Percentiles rank a stretch among this genome's conserved stretches.
Evolutionary conservation across 2,329 filamentous ascomycete genomes (phyloP).

Genomic region (Fragosphaeria purpurea): DNA sequence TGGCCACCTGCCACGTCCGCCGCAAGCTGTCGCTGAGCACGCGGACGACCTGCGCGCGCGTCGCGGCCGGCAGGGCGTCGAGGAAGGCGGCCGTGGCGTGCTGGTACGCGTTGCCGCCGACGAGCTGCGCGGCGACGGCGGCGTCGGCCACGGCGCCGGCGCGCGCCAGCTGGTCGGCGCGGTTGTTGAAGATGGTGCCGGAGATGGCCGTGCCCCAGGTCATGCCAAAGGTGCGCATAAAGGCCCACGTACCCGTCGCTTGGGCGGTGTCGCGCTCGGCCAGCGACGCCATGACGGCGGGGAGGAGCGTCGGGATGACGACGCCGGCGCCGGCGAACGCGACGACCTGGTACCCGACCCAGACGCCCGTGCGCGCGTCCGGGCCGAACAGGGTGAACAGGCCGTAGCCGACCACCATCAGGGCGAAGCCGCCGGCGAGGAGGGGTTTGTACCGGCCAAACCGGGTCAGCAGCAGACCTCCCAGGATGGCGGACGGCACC

Average conservation of each 20-base stretch:
- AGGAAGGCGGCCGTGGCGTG: conserved; percentile 16
- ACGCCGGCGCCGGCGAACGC: conserved; percentile 24
- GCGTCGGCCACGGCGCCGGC: conserved; percentile 8
- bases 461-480: conserved; percentile 5
- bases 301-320: conserved; percentile 27
- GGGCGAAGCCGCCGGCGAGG: conserved; percentile 27
- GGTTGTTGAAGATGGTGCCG: conserved; percentile 27
- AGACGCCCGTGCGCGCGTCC: conserved; percentile 18
- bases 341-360: conserved; percentile 23
- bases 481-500: conserved; percentile 5
- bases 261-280: conserved; percentile 22
- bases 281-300: conserved; percentile 28
- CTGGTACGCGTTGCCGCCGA: conserved; percentile 17
- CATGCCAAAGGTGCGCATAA: conserved; percentile 28
- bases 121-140: conserved; percentile 6
- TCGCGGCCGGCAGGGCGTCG: conserved; percentile 4
- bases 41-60: conserved; percentile 13
- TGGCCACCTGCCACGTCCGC: conserved; percentile 17
- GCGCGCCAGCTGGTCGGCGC: not conserved
- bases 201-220: conserved; percentile 28
- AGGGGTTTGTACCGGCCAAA: conserved; percentile 19
- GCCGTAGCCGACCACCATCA: conserved; percentile 16
- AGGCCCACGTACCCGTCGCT: conserved; percentile 29
- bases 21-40: conserved; percentile 10
- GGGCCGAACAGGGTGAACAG: conserved; percentile 16